Conservation (phyloP, 2,329 filamentous ascomycete genomes). For the Aspergillus jensenii region DNA sequence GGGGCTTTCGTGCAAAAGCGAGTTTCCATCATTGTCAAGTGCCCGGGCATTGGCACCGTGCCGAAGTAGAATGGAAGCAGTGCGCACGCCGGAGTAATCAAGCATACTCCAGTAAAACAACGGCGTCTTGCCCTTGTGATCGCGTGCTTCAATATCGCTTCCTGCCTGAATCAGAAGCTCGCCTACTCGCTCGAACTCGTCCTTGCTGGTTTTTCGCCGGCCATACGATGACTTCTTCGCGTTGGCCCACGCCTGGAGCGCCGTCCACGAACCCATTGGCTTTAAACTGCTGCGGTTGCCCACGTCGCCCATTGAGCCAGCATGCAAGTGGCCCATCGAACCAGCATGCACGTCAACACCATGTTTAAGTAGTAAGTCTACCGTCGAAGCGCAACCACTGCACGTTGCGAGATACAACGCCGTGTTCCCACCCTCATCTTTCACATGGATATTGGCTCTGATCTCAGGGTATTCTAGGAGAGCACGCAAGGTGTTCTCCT, state of each 20-base stretch:
- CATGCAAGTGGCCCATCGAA: background rate
- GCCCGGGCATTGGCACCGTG: slow-evolving; percentile 1
- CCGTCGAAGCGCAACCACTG: background rate
- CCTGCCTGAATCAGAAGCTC: slow-evolving; percentile 1
- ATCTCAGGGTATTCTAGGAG: background rate
- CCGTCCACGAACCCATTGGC: background rate
- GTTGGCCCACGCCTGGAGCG: slow-evolving; percentile 7
- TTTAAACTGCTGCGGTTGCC: background rate
- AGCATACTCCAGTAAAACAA: background rate
- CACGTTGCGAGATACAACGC: background rate
- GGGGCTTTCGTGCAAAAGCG: background rate
- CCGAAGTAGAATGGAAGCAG: background rate
- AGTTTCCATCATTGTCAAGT: background rate
- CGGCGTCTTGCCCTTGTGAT: background rate
- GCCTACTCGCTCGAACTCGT: background rate
- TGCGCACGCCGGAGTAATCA: background rate
- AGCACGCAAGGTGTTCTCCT: background rate
- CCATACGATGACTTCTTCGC: background rate
- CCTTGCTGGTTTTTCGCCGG: background rate
- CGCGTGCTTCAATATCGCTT: slow-evolving; percentile 2
- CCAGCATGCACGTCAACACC: background rate
- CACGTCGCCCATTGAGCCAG: background rate
- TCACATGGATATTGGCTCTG: background rate
- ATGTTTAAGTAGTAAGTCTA: background rate
- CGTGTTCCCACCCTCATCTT: background rate